A percentile compares a stretch with the other conserved stretches of the same genome.
Evolutionary conservation across 2,329 filamentous ascomycete genomes (phyloP).

Genomic region (Diaporthe destruens): DNA sequence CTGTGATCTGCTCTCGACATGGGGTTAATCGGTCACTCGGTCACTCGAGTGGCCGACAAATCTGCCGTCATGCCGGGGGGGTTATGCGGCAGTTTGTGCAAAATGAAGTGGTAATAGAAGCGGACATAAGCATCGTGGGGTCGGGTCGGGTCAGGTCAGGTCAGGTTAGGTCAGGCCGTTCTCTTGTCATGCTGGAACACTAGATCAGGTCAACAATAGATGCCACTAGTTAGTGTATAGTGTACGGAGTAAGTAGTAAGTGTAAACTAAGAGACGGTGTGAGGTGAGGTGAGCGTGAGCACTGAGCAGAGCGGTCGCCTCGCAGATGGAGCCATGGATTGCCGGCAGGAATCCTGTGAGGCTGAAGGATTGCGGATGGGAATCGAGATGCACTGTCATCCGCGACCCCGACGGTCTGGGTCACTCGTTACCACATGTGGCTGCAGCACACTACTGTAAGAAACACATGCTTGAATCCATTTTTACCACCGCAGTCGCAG

Average conservation of each 20-base stretch:
- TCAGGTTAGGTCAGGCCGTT: not conserved
- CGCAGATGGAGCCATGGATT: slow-evolving; percentile 30
- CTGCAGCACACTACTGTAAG: slow-evolving; percentile 23
- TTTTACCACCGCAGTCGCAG: not conserved
- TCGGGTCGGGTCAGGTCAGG: too few species aligned
- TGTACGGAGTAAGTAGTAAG: too few species aligned
- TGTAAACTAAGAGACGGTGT: slow-evolving; percentile 11
- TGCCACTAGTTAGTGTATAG: not conserved
- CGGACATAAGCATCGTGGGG: not conserved
- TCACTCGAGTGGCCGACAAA: not conserved
- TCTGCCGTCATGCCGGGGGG: slow-evolving; percentile 27
- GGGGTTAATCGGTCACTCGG: not conserved
- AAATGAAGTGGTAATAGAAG: slow-evolving; percentile 23
- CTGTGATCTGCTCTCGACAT: not conserved
- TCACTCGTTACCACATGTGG: not conserved
- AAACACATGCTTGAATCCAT: slow-evolving; percentile 23
- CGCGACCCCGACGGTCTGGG: slow-evolving; percentile 22
- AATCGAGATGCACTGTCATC: slow-evolving; percentile 35
- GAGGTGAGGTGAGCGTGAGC: slow-evolving; percentile 28
- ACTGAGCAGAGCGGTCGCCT: not conserved
- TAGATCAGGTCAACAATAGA: slow-evolving; percentile 10
- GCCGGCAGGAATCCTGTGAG: slow-evolving; percentile 31
- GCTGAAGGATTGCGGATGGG: slow-evolving; percentile 25
- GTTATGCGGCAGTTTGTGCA: slow-evolving; percentile 7
- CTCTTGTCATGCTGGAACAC: too few species aligned